Evolutionary conservation across 352 stramenopile genomes (phyloP).

Genomic region (Blastocystis hominis): DNA sequence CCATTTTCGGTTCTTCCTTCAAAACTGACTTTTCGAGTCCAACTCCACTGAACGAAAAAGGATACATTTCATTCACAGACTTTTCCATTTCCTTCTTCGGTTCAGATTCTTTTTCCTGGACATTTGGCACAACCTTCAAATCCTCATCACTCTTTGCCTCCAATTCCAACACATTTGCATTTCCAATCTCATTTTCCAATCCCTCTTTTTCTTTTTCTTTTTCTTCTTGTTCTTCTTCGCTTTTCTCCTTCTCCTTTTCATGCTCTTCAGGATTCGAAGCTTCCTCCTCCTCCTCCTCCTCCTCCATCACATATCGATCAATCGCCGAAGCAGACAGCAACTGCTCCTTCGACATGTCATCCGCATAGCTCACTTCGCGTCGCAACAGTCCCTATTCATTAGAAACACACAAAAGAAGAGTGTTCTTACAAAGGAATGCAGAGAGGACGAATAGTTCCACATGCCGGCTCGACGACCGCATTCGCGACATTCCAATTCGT

Average conservation of each 20-base stretch:
- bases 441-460: not conserved
- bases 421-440: not conserved
- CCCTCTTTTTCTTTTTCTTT: not conserved
- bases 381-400: not conserved
- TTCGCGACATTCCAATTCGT: conserved; percentile 15
- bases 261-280: not conserved
- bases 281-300: not conserved
- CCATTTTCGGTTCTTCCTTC: not conserved
- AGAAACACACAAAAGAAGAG: not conserved
- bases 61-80: not conserved
- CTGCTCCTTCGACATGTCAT: conserved; percentile 19
- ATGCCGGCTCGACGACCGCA: not conserved
- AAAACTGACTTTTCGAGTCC: not conserved
- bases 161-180: not conserved
- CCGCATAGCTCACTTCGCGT: conserved; percentile 20
- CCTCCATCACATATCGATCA: not conserved
- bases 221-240: not conserved
- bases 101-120: not conserved
- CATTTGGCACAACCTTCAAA: not conserved
- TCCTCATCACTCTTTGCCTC: not conserved
- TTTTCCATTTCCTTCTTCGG: not conserved
- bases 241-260: not conserved
- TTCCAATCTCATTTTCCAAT: not conserved
- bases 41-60: too few species aligned
- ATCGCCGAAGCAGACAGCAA: not conserved